These are phyloP conservation scores for Hordeum marinum DNA, from an alignment of 176 grass and related monocot genomes.

Conservation along the genomic window DNA sequence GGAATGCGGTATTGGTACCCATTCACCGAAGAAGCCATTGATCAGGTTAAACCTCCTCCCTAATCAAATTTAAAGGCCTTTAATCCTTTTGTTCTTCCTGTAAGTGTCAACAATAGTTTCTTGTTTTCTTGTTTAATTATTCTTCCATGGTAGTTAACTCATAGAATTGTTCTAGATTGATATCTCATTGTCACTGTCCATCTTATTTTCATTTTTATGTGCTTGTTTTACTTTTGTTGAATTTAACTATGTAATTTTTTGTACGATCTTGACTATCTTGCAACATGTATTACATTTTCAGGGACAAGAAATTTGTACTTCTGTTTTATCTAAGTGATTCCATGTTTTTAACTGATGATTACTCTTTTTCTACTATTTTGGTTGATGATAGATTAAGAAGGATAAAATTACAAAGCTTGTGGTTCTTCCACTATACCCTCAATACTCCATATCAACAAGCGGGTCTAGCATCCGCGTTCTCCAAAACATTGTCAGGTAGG, in stretches of 20 bases:
- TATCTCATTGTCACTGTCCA: background rate
- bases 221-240: background rate
- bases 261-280: background rate
- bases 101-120: background rate
- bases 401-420: slow-evolving; percentile 91
- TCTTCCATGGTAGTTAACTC: background rate
- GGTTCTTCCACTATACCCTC: slow-evolving; percentile 93
- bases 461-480: slow-evolving; percentile 92
- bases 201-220: background rate
- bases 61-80: background rate
- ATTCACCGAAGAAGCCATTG: slow-evolving; percentile 85
- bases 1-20: slow-evolving; percentile 99
- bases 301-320: background rate
- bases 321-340: background rate
- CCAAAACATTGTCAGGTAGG: slow-evolving; percentile 67
- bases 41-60: slow-evolving; percentile 45
- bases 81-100: background rate
- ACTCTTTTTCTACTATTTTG: slow-evolving; percentile 11
- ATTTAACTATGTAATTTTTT: background rate
- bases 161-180: background rate
- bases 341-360: background rate
- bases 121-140: background rate
- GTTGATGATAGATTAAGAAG: slow-evolving; percentile 73
- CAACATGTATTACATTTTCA: background rate
- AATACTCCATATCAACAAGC: slow-evolving; percentile 97